Percentiles rank a stretch among this genome's conserved stretches.
phyloP scores from a whole-genome alignment of 371 early-diverging fungal species.

The Zopfochytrium polystomum region DNA sequence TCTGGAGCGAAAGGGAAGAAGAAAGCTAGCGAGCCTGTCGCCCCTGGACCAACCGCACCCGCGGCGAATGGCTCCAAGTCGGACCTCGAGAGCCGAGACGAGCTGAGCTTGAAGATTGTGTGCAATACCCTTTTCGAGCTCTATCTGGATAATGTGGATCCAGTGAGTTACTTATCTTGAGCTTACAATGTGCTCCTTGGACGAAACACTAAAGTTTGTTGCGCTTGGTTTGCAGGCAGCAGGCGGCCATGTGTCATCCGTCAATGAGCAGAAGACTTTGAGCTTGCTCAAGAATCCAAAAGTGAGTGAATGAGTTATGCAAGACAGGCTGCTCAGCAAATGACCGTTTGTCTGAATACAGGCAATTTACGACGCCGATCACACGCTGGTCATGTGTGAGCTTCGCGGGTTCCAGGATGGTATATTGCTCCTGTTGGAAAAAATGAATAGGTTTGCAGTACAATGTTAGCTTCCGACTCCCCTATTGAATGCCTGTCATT shows the following conservation, averaged over 20 bases:
- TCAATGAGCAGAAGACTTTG: constrained; percentile 51
- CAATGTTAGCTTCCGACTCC: too few relatives aligned
- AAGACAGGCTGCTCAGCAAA: background rate
- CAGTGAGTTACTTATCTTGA: too few relatives aligned
- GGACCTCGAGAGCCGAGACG: constrained; percentile 46
- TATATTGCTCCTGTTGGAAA: constrained; percentile 80
- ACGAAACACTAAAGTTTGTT: too few relatives aligned
- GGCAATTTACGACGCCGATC: constrained; percentile 81
- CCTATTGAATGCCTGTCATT: too few relatives aligned
- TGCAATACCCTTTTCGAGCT: constrained; percentile 91
- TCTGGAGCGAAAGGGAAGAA: constrained; percentile 18
- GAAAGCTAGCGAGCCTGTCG: too few relatives aligned
- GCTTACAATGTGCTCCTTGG: too few relatives aligned
- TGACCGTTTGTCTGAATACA: constrained; percentile 4
- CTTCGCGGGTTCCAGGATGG: constrained; percentile 78
- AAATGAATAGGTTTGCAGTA: constrained; percentile 69
- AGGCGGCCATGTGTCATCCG: too few relatives aligned
- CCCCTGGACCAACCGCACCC: too few relatives aligned
- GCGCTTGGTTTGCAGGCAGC: too few relatives aligned
- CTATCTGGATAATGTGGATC: constrained; percentile 69
- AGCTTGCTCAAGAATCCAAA: constrained; percentile 53
- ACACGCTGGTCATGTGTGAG: constrained; percentile 85
- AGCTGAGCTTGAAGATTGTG: constrained; percentile 53
- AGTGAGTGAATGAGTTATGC: constrained; percentile 19
- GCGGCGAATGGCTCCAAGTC: too few relatives aligned